phyloP scores from a whole-genome alignment of 768 basidiomycete genomes.

The Trametes meyenii region DNA sequence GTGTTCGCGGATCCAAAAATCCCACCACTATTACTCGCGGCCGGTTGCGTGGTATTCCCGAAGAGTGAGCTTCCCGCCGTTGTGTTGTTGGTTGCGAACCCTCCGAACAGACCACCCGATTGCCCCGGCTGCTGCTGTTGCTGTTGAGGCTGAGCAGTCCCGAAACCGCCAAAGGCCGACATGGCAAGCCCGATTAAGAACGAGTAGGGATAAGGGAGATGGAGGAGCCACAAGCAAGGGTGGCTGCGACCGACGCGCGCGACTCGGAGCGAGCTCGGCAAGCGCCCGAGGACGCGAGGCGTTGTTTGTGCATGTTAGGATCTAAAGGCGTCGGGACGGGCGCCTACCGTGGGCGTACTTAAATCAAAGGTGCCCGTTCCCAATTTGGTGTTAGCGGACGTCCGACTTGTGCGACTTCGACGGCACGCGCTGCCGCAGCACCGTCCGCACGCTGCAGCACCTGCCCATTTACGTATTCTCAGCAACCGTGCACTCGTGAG shows the following conservation, averaged over 20 bases:
- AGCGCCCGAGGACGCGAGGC: neutral
- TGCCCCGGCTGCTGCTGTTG: constrained; percentile 24
- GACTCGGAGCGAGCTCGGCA: neutral
- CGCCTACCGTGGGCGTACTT: neutral
- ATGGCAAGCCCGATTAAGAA: neutral
- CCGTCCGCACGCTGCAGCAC: no score
- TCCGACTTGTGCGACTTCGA: neutral
- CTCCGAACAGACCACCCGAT: neutral
- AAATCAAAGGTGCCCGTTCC: neutral
- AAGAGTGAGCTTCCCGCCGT: constrained; percentile 26
- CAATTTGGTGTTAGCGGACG: neutral
- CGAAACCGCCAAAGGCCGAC: constrained; percentile 25
- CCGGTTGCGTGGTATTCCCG: constrained; percentile 15
- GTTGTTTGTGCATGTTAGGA: constrained; percentile 11
- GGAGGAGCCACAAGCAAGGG: neutral
- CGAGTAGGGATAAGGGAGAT: neutral
- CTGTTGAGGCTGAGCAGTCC: constrained; percentile 17
- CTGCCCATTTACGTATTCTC: no score
- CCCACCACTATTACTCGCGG: constrained; percentile 28
- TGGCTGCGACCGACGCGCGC: neutral
- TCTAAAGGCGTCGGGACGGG: neutral
- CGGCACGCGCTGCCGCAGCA: no score
- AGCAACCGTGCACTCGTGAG: no score
- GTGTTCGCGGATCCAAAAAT: constrained; percentile 18
- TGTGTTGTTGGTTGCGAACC: neutral